Conservation (phyloP, 257 asterid species). For the Nyctanthes arbortristis region DNA sequence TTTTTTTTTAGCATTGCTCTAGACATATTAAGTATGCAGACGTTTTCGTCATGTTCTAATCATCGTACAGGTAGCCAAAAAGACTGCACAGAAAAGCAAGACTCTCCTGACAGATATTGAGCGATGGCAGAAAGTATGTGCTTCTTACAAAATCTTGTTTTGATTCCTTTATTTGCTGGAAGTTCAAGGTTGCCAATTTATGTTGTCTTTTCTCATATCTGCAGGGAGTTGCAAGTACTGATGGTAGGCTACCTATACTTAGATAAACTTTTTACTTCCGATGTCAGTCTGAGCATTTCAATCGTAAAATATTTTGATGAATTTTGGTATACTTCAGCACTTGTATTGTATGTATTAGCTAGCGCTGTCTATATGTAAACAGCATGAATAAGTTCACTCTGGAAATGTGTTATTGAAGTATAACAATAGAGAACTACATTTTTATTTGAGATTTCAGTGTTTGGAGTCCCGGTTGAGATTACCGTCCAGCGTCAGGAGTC, state of each 20-base stretch:
- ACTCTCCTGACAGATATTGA: constrained; percentile 80
- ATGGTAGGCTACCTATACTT: constrained; percentile 54
- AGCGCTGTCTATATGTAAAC: constrained; percentile 16
- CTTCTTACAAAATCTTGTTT: background rate
- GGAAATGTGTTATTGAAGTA: constrained; percentile 1
- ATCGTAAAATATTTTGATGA: background rate
- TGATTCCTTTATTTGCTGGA: constrained; percentile 18
- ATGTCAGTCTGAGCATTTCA: background rate
- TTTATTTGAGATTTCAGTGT: constrained; percentile 47
- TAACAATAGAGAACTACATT: background rate
- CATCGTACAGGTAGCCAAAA: constrained; percentile 77
- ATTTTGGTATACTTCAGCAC: background rate
- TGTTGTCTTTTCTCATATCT: constrained; percentile 31
- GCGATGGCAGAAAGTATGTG: constrained; percentile 88
- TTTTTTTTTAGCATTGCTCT: background rate
- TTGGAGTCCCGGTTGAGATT: constrained; percentile 80
- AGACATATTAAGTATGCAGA: background rate
- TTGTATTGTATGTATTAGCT: constrained; percentile 4
- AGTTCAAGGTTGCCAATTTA: constrained; percentile 26
- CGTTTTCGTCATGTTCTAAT: constrained; percentile 1
- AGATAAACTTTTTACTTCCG: background rate
- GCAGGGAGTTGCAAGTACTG: constrained; percentile 98
- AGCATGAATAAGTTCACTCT: background rate
- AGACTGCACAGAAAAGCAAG: constrained; percentile 91
- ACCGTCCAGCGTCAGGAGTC: constrained; percentile 83